Conservation (phyloP, 2,329 filamentous ascomycete genomes). For the Pyricularia sp. region DNA sequence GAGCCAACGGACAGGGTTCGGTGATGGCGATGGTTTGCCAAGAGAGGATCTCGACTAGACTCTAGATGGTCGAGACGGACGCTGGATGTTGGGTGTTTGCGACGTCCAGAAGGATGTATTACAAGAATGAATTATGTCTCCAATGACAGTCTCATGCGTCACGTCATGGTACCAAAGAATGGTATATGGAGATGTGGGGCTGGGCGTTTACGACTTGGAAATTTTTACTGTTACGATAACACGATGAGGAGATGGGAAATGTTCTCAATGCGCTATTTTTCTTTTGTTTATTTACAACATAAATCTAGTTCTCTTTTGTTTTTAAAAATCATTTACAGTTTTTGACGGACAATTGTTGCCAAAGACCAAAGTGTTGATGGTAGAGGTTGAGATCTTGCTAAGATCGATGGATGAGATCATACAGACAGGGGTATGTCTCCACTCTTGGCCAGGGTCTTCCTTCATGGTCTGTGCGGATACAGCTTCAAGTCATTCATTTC, state of each 20-base stretch:
- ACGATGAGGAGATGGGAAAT: not conserved
- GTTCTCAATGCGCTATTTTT: not conserved
- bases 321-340: not conserved
- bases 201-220: not conserved
- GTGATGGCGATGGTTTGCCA: not conserved
- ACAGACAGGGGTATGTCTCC: not conserved
- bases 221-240: not conserved
- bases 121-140: not conserved
- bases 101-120: not conserved
- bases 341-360: too few relatives aligned
- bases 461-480: not conserved
- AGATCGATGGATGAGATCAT: not conserved
- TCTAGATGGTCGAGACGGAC: not conserved
- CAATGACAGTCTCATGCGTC: not conserved
- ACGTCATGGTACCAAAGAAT: not conserved
- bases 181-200: not conserved
- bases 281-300: not conserved
- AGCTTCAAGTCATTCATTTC: not conserved
- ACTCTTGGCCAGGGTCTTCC: not conserved
- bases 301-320: not conserved
- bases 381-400: not conserved
- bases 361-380: not conserved
- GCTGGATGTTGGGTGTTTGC: not conserved
- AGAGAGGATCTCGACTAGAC: constrained; percentile 6
- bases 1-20: not conserved